phyloP scores from a whole-genome alignment of 176 grass and related monocot genomes.

The Oryza officinalis region DNA sequence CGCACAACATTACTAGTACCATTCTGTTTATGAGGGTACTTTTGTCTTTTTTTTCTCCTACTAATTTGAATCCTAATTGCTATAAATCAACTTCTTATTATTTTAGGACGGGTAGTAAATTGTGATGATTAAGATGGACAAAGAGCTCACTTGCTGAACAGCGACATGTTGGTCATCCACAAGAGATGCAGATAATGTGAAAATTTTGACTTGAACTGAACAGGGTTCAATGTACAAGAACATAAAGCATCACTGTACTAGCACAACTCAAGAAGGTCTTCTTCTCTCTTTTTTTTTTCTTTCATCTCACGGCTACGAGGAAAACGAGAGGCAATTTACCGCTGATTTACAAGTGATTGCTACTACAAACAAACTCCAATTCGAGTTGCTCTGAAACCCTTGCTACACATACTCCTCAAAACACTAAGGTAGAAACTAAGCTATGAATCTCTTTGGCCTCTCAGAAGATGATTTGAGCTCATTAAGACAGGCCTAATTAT shows the following conservation, averaged over 20 bases:
- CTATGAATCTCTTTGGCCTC: background rate
- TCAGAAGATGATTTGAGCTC: background rate
- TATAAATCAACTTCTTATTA: no score
- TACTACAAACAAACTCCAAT: constrained; percentile 39
- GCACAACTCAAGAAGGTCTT: constrained; percentile 10
- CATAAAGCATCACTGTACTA: constrained; percentile 15
- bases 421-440: background rate
- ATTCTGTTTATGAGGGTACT: no score
- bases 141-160: background rate
- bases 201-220: background rate
- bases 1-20: no score
- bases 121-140: constrained; percentile 34
- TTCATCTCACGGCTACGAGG: background rate
- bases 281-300: background rate
- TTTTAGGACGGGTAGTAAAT: background rate
- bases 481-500: constrained; percentile 10
- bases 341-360: constrained; percentile 45
- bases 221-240: constrained; percentile 17
- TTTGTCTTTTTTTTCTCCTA: no score
- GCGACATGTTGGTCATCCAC: background rate
- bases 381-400: constrained; percentile 23
- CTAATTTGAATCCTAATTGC: no score
- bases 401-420: background rate
- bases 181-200: background rate
- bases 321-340: constrained; percentile 17